These are phyloP conservation scores for Arthroderma sp. DNA, from an alignment of 2,329 filamentous ascomycete species.

Conservation along the genomic window DNA sequence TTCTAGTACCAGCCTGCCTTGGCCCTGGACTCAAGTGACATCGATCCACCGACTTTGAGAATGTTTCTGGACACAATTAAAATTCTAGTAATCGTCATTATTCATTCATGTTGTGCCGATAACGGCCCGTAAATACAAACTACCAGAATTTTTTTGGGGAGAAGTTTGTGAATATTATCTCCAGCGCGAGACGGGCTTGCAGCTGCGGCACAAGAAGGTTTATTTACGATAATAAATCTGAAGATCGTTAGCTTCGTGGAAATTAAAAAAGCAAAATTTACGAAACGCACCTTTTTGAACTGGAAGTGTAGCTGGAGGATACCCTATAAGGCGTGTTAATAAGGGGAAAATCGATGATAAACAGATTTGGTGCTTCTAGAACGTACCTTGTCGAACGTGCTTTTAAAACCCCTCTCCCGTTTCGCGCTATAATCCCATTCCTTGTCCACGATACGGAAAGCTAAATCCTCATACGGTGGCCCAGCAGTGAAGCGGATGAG, in stretches of 20 bases:
- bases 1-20: no score
- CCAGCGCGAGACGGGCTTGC: no score
- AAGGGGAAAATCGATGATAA: background rate
- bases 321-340: constrained; percentile 44
- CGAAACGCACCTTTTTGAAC: constrained; percentile 75
- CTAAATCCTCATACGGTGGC: constrained; percentile 90
- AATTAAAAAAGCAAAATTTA: background rate
- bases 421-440: constrained; percentile 99
- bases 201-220: constrained; percentile 3
- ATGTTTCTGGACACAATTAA: no score
- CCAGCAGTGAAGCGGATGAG: constrained; percentile 91
- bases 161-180: no score
- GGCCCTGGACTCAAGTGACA: no score
- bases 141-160: no score
- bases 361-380: no score
- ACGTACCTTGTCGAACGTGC: constrained; percentile 87
- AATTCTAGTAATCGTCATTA: no score
- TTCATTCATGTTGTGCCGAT: no score
- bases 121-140: no score
- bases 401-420: constrained; percentile 84
- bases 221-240: constrained; percentile 39
- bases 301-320: constrained; percentile 95
- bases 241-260: background rate
- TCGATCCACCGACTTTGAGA: no score
- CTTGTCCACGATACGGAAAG: constrained; percentile 92